Conservation (phyloP, 306 rosid species). For the Crotalaria pallida region DNA sequence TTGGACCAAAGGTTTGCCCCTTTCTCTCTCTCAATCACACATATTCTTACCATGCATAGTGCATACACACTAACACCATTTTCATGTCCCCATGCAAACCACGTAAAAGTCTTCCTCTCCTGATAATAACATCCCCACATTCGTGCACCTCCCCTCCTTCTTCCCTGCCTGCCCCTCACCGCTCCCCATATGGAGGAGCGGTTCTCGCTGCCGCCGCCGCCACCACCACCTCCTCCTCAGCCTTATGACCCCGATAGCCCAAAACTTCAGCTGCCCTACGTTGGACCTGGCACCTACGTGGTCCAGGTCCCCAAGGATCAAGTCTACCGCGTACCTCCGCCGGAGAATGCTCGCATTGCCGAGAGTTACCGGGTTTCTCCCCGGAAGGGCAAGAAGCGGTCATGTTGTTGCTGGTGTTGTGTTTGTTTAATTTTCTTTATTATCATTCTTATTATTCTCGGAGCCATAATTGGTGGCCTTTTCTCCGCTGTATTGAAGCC, state of each 20-base stretch:
- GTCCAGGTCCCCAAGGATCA: conserved; percentile 72
- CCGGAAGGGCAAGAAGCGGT: neutral
- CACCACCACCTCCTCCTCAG: neutral
- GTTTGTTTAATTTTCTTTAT: conserved; percentile 5
- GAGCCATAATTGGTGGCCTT: conserved; percentile 14
- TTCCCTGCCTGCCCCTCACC: conserved; percentile 16
- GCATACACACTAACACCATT: neutral
- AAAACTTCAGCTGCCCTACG: neutral
- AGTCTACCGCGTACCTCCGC: conserved; percentile 53
- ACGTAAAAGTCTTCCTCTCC: conserved; percentile 1
- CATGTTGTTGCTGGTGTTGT: neutral
- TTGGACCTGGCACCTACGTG: conserved; percentile 37
- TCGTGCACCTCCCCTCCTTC: neutral
- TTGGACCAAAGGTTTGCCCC: conserved; percentile 8
- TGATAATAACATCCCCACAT: neutral
- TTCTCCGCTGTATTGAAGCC: conserved; percentile 8
- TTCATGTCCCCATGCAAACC: conserved; percentile 18
- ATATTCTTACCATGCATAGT: conserved; percentile 4
- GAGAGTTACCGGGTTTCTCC: conserved; percentile 14
- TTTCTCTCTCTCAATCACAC: conserved; percentile 23
- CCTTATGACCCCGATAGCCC: neutral
- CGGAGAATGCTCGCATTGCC: conserved; percentile 40
- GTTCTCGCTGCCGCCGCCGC: conserved; percentile 7
- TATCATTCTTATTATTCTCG: neutral
- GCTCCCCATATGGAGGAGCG: conserved; percentile 86